phyloP scores from a whole-genome alignment of 345 rosid species.

The Anacardium occidentale region DNA sequence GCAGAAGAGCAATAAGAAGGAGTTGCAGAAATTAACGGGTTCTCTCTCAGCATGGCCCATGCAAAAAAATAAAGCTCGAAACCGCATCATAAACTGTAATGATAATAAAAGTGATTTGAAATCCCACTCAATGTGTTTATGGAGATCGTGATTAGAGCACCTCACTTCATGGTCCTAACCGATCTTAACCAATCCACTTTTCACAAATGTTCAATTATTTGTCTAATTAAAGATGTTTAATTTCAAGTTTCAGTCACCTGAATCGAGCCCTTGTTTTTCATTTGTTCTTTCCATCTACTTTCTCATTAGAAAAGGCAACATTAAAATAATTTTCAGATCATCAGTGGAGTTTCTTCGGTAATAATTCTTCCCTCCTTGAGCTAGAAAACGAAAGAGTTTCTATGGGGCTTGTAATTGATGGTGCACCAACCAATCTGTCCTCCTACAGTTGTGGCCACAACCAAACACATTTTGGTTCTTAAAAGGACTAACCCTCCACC shows the following conservation, averaged over 20 bases:
- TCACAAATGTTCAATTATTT: not conserved
- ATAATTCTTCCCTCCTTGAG: no score
- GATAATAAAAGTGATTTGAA: not conserved
- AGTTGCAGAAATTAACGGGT: not conserved
- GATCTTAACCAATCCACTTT: conserved; percentile 4
- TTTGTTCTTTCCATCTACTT: no score
- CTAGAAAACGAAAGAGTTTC: not conserved
- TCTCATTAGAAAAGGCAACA: no score
- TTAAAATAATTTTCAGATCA: no score
- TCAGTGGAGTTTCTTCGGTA: no score
- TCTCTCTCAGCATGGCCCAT: not conserved
- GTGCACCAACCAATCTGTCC: not conserved
- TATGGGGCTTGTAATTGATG: not conserved
- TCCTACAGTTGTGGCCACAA: not conserved
- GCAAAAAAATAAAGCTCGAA: not conserved
- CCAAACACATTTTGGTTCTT: not conserved
- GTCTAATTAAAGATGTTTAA: no score
- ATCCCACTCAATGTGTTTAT: not conserved
- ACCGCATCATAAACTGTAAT: conserved; percentile 2
- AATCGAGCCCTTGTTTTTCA: no score
- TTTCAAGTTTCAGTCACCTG: no score
- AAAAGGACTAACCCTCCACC: not conserved
- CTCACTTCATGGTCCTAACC: not conserved
- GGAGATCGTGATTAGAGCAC: conserved; percentile 4
- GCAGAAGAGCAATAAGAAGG: not conserved